Evolutionary conservation across 2,329 filamentous ascomycete genomes (phyloP).

Genomic region (Aspergillus felis): DNA sequence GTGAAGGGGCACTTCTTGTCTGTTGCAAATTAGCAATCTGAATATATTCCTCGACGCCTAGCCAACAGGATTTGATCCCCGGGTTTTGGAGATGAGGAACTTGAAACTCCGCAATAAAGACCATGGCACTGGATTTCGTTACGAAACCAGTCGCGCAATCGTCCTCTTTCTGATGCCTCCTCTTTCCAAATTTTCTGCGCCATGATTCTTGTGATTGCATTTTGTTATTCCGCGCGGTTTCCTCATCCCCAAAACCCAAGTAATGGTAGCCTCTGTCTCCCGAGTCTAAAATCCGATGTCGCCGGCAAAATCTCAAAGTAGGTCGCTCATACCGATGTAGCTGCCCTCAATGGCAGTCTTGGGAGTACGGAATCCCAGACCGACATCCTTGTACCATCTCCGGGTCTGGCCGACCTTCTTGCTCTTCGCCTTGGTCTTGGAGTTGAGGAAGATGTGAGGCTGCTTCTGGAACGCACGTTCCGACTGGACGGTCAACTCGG

Average conservation of each 20-base stretch:
- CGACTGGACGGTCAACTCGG: constrained; percentile 98
- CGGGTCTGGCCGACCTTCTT: constrained; percentile 83
- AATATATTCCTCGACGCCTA: neutral
- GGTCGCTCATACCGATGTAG: constrained; percentile 86
- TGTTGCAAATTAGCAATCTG: constrained; percentile 41
- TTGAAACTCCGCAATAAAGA: neutral
- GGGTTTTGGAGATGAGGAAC: constrained; percentile 14
- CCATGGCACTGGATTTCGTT: neutral
- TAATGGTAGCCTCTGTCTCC: constrained; percentile 9
- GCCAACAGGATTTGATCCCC: constrained; percentile 1
- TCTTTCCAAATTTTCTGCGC: neutral
- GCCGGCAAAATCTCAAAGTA: constrained; percentile 19
- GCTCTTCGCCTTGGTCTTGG: constrained; percentile 82
- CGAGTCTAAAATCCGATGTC: constrained; percentile 14
- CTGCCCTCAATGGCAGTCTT: constrained; percentile 97
- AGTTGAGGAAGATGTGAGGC: constrained; percentile 99
- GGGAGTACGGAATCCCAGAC: constrained; percentile 98
- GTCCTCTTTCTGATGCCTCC: neutral
- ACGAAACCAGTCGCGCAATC: neutral
- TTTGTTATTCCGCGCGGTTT: constrained; percentile 1
- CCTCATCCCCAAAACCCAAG: constrained; percentile 15
- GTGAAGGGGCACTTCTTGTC: constrained; percentile 99
- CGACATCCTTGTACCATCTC: constrained; percentile 99
- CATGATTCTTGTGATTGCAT: neutral
- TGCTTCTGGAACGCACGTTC: constrained; percentile 99